These are phyloP conservation scores for Hirschioporus abietinus DNA, from an alignment of 768 basidiomycete species.

Conservation along the genomic window DNA sequence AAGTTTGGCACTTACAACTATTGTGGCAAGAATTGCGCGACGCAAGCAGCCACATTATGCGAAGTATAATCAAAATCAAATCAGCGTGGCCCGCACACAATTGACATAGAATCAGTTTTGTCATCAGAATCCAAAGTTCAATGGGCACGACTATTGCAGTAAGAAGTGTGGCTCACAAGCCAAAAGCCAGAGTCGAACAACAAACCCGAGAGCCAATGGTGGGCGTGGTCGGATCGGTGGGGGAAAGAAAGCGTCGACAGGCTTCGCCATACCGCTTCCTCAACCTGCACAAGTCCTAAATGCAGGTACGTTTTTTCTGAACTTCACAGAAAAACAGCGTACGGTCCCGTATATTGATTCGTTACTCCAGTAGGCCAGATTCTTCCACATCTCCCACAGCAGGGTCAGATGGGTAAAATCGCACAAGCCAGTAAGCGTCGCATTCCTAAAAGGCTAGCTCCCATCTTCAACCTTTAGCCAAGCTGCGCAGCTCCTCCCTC, in stretches of 20 bases:
- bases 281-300: background rate
- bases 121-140: slow-evolving; percentile 13
- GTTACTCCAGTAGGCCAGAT: background rate
- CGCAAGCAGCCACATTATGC: slow-evolving; percentile 8
- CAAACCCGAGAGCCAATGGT: background rate
- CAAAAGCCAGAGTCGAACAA: slow-evolving; percentile 1
- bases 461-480: background rate
- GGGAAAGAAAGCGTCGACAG: background rate
- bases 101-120: slow-evolving; percentile 4
- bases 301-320: background rate
- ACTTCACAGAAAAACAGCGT: background rate
- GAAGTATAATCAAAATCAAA: background rate
- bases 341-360: background rate
- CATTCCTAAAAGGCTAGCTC: background rate
- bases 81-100: background rate
- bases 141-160: slow-evolving; percentile 14
- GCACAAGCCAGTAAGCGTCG: background rate
- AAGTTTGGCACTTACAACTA: slow-evolving; percentile 40
- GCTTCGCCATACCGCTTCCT: background rate
- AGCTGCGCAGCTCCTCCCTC: background rate
- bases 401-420: background rate
- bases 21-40: slow-evolving; percentile 53
- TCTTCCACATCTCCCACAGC: background rate
- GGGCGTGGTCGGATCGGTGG: background rate
- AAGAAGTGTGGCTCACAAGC: slow-evolving; percentile 13